Evolutionary conservation across 805 yeast species (phyloP), one percentile per base, ranked within the genome.

Genomic region (Ogataea minuta): DNA sequence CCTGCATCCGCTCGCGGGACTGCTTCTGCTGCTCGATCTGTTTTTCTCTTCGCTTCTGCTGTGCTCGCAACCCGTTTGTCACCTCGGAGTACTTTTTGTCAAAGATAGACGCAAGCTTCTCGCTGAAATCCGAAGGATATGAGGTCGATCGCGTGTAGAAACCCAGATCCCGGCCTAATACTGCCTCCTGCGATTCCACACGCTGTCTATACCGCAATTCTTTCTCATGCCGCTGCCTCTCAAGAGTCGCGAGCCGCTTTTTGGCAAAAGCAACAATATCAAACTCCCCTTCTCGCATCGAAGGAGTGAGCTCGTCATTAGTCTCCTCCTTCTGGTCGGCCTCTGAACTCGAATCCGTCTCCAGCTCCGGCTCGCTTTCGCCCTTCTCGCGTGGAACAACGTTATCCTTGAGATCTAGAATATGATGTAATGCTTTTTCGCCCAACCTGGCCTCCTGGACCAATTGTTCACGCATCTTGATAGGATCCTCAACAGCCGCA

Each of bases 391-490:
- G 36, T 4, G 41, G 32, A n/a, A 45, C 41, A 12, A 43, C 38
- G 16, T 43, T 50, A n/a, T 47, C 49, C 23, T 46, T 44, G 23
- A 48, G 35, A n/a, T 45, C 53, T 35, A 57, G 64, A 66, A 85
- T 67, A 36, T 76, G 70, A 44, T 83, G 77, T 34, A 91, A 61
- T 0, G 96, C 95, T 36, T 68, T 69, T 57, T 90, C 96, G 3
- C 91, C 93, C 36, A 79, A 66, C 40, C 85, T 69, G 21, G 95
- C 85, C 58, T 91, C 97, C 35, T 79, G 80, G 2, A 87, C 90
- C 36, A 90, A 67, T 51, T 76, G 76, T 39, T 84, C 76, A 46
- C 91, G 71, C 39, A 91, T 71, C 41, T 74, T 67, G 47, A 82
- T 77, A 44, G 90, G 86, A 53, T 87, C 91, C 1, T 80, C 74